phyloP scores from a whole-genome alignment of 768 basidiomycete genomes.

The Pleurotus citrinopileatus region DNA sequence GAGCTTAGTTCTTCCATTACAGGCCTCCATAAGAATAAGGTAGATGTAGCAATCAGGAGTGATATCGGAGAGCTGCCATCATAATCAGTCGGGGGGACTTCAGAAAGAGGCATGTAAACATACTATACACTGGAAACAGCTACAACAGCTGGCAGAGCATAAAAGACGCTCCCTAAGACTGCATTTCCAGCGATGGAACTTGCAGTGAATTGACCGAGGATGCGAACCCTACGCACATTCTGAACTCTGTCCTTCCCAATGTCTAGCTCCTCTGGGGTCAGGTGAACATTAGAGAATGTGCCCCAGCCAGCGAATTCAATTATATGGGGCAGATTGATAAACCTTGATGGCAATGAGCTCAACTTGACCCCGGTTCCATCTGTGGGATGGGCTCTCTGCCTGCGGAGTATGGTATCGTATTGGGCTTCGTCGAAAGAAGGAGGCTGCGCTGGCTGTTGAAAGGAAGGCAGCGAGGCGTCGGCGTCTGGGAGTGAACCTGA shows the following conservation, averaged over 20 bases:
- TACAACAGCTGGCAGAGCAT: conserved; percentile 65
- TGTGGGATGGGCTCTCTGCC: conserved; percentile 49
- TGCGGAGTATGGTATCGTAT: conserved; percentile 55
- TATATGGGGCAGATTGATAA: conserved; percentile 56
- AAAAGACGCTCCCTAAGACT: conserved; percentile 66
- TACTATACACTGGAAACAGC: conserved; percentile 63
- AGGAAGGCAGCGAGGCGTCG: too few relatives aligned
- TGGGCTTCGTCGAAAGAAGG: conserved; percentile 47
- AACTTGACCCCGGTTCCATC: conserved; percentile 40
- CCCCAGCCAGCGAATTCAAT: conserved; percentile 80
- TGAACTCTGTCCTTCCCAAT: conserved; percentile 29
- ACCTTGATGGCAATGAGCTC: conserved; percentile 50
- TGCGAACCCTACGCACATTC: conserved; percentile 27
- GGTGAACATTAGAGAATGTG: conserved; percentile 41
- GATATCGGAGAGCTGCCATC: conserved; percentile 61
- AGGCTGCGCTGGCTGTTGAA: conserved; percentile 19
- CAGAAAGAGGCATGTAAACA: conserved; percentile 20
- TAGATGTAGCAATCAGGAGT: conserved; percentile 56
- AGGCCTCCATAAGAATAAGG: conserved; percentile 70
- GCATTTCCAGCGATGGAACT: conserved; percentile 68
- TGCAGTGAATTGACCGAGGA: conserved; percentile 62
- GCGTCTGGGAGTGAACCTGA: too few relatives aligned
- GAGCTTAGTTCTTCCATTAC: conserved; percentile 72
- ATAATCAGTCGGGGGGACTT: background rate
- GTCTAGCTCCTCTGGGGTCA: conserved; percentile 39